Percentiles rank a stretch among this genome's conserved stretches.
Evolutionary conservation across 2,329 filamentous ascomycete species (phyloP).

Genomic region (Trichoderma guizhouense): DNA sequence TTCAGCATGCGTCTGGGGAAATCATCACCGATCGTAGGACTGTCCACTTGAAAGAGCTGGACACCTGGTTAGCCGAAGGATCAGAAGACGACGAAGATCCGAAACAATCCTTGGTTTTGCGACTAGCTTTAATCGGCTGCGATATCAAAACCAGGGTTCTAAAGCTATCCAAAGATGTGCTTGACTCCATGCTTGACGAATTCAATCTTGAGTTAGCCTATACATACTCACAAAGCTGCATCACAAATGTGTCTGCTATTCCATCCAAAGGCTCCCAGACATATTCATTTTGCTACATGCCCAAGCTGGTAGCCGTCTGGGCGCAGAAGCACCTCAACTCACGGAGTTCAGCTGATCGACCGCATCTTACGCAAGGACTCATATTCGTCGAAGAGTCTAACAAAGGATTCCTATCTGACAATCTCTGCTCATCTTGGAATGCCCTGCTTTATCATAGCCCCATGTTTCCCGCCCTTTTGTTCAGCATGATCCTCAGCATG

Average conservation of each 20-base stretch:
- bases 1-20: slow-evolving; percentile 22
- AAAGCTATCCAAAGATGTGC: slow-evolving; percentile 25
- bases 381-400: slow-evolving; percentile 30
- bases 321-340: slow-evolving; percentile 27
- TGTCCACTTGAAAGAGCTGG: slow-evolving; percentile 14
- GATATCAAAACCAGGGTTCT: slow-evolving; percentile 24
- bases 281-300: slow-evolving; percentile 36
- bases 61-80: slow-evolving; percentile 27
- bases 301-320: slow-evolving; percentile 39
- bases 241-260: slow-evolving; percentile 34
- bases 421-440: slow-evolving; percentile 30
- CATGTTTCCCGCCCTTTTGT: slow-evolving; percentile 37
- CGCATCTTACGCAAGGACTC: slow-evolving; percentile 30
- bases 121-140: slow-evolving; percentile 30
- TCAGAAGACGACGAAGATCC: slow-evolving; percentile 14
- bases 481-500: slow-evolving; percentile 32
- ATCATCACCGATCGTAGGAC: slow-evolving; percentile 18
- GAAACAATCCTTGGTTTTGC: slow-evolving; percentile 28
- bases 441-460: slow-evolving; percentile 26
- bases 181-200: slow-evolving; percentile 24
- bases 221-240: slow-evolving; percentile 33
- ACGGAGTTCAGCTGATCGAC: slow-evolving; percentile 2
- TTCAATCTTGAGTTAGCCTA: slow-evolving; percentile 33
- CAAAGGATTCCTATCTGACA: slow-evolving; percentile 25
- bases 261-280: slow-evolving; percentile 21